Evolutionary conservation across 1,139 yeast genomes (phyloP).

Genomic region (Petasospora rhodanensis): DNA sequence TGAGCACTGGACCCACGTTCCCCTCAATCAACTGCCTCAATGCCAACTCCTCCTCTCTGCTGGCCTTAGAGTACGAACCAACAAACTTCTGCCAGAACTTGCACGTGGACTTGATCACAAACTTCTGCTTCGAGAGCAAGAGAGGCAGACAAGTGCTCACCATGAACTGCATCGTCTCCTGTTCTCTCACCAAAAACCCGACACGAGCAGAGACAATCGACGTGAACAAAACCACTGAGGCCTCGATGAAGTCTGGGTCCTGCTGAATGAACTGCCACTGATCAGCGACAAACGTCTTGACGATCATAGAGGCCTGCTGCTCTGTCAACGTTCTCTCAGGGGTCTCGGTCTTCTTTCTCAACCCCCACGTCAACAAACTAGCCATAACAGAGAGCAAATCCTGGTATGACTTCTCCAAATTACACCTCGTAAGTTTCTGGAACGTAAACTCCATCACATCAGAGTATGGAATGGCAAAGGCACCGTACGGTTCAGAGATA

Average conservation of each 20-base stretch:
- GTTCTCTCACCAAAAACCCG: slow-evolving; percentile 37
- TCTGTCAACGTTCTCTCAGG: slow-evolving; percentile 7
- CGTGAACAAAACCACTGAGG: slow-evolving; percentile 53
- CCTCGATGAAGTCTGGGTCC: slow-evolving; percentile 36
- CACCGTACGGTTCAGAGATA: slow-evolving; percentile 49
- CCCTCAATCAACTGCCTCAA: slow-evolving; percentile 30
- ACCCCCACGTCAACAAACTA: slow-evolving; percentile 35
- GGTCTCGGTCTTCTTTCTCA: slow-evolving; percentile 6
- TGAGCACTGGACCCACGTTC: slow-evolving; percentile 36
- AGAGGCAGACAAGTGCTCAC: slow-evolving; percentile 35
- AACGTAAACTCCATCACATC: slow-evolving; percentile 6
- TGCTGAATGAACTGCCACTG: slow-evolving; percentile 25
- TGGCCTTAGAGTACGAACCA: slow-evolving; percentile 47
- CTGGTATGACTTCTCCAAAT: slow-evolving; percentile 26
- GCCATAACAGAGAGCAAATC: slow-evolving; percentile 39
- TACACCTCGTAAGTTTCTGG: slow-evolving; percentile 22
- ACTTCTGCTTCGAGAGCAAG: slow-evolving; percentile 55
- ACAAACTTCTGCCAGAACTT: slow-evolving; percentile 64
- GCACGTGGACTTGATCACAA: slow-evolving; percentile 56
- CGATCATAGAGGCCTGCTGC: slow-evolving; percentile 11
- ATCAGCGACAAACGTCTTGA: slow-evolving; percentile 17
- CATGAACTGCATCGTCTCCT: slow-evolving; percentile 36
- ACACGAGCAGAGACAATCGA: slow-evolving; percentile 51
- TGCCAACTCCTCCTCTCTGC: slow-evolving; percentile 40
- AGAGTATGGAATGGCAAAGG: slow-evolving; percentile 37